Evolutionary conservation across 495 filamentous ascomycete species (phyloP), one percentile per base, ranked within the genome.

Genomic region (Jackrogersella minutella): DNA sequence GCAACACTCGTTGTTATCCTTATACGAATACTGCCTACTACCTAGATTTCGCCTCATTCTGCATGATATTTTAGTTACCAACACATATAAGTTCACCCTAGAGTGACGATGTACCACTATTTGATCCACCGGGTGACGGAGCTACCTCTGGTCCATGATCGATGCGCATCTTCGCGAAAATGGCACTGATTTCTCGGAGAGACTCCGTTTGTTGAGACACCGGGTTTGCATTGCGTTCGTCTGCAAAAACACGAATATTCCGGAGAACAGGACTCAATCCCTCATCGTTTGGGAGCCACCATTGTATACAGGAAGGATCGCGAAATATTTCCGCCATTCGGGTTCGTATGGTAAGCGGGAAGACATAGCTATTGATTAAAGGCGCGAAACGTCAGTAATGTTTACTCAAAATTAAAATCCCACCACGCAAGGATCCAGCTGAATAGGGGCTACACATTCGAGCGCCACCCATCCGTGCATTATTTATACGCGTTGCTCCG

Each of bases 271-370:
- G 81, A 2, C 85, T 84, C 67, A 87, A 89, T 17, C 85, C 87
- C 79, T 93, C 90, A 69, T 93, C 86, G 70, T 93, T 86, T 2
- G 93, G 91, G 19, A 96, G 84, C 93, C 93, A 97, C 92, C 92
- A 96, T 34, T 89, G 83, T 52, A 84, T 81, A 58, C 91, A 81
- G 50, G 87, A 88, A 8, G 86, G 84, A 31, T 89, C 80, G 64
- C 83, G 78, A 83, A 92, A 96, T 30, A 90, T 73, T 26, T 87
- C 84, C 11, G 90, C 85, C 80, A 99, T 88, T 51, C 84, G 85
- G 21, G 78, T 75, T 68, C 94, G 91, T 76, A 93, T 88, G 39
- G 84, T 87, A 26, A 84, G 76, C 6, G 93, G 88, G 62, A 89
- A 92, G 22, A 96, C 88, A 74, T 96, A 97, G 40, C 94, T 97